These are phyloP conservation scores for Phytophthora cryptogea DNA, from an alignment of 352 stramenopile species.

Conservation along the genomic window DNA sequence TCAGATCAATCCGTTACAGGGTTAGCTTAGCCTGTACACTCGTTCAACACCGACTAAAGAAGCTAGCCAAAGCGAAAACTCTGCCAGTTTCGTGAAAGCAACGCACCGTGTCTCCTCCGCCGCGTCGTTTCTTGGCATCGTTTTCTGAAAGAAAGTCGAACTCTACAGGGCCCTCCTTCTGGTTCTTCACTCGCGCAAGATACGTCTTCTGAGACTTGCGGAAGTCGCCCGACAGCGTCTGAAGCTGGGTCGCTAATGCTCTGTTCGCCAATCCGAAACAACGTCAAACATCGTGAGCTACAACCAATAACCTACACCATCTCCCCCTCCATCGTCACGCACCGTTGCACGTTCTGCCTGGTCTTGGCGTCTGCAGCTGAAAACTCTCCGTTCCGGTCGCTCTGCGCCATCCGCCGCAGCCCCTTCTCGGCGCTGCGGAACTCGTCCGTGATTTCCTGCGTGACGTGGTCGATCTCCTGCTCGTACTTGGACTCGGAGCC, in stretches of 20 bases:
- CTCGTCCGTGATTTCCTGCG: slow-evolving; percentile 79
- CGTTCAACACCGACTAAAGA: neutral
- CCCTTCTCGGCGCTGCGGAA: slow-evolving; percentile 81
- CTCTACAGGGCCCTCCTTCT: slow-evolving; percentile 95
- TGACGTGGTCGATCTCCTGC: slow-evolving; percentile 83
- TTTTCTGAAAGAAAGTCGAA: slow-evolving; percentile 90
- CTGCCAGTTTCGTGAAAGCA: neutral
- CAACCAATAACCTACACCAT: neutral
- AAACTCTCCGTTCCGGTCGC: slow-evolving; percentile 56
- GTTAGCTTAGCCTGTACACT: neutral
- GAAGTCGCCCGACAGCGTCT: slow-evolving; percentile 96
- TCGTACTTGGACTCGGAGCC: slow-evolving; percentile 86
- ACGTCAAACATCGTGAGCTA: slow-evolving; percentile 3
- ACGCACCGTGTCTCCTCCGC: slow-evolving; percentile 32
- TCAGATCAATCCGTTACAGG: slow-evolving; percentile 3
- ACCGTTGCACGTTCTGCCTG: slow-evolving; percentile 85
- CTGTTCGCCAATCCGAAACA: slow-evolving; percentile 28
- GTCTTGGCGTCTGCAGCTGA: slow-evolving; percentile 85
- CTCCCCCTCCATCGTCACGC: neutral
- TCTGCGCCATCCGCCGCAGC: slow-evolving; percentile 74
- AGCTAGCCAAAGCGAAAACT: too few relatives aligned
- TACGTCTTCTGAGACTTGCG: slow-evolving; percentile 99
- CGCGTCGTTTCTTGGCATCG: slow-evolving; percentile 63
- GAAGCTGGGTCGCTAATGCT: slow-evolving; percentile 95
- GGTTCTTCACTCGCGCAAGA: slow-evolving; percentile 94